Conservation (phyloP, 805 yeast genomes). For the Candida cerambycidarum region DNA sequence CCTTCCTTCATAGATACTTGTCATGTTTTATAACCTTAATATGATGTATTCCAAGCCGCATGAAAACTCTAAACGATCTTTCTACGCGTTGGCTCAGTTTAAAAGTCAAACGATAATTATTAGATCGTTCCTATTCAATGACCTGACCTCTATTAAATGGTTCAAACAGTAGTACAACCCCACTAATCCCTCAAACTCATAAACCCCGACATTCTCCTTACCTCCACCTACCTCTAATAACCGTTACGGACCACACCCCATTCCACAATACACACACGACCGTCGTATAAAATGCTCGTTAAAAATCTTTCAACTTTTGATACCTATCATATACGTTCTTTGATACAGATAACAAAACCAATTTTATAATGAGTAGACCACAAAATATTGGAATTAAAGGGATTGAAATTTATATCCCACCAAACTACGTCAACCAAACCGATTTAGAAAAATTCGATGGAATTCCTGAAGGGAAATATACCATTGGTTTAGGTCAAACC, state of each 20-base stretch:
- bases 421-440: slow-evolving; percentile 68
- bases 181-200: too few relatives aligned
- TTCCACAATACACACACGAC: background rate
- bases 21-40: too few relatives aligned
- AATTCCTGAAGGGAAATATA: slow-evolving; percentile 91
- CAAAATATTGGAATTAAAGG: slow-evolving; percentile 94
- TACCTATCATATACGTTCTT: slow-evolving; percentile 7
- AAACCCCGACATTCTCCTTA: too few relatives aligned
- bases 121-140: too few relatives aligned
- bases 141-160: too few relatives aligned
- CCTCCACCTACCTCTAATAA: too few relatives aligned
- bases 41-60: background rate
- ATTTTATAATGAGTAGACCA: slow-evolving; percentile 29
- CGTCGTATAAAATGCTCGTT: background rate
- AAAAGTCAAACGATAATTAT: background rate
- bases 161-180: too few relatives aligned
- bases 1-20: too few relatives aligned
- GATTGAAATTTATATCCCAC: slow-evolving; percentile 87
- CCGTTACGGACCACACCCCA: too few relatives aligned
- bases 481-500: slow-evolving; percentile 98
- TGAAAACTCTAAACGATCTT: background rate
- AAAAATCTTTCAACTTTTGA: background rate
- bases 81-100: background rate
- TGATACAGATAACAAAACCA: background rate
- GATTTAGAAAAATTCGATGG: slow-evolving; percentile 84